These are phyloP conservation scores for Phytophthora brassicae DNA, from an alignment of 352 stramenopile species.

Conservation along the genomic window DNA sequence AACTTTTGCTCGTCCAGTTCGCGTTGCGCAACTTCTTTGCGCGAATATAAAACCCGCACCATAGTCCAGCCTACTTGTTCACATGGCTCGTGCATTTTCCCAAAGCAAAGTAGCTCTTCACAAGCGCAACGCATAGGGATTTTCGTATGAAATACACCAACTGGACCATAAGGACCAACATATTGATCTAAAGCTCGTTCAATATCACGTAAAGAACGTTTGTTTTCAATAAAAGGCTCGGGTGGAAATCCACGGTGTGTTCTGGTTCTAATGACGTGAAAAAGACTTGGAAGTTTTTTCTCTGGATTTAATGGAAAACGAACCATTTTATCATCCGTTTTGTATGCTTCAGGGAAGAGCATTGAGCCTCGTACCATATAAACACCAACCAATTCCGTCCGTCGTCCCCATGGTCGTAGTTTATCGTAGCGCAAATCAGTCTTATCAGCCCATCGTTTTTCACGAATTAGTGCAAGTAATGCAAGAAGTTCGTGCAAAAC, in stretches of 20 bases:
- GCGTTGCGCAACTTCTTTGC: constrained; percentile 53
- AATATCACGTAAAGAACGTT: constrained; percentile 34
- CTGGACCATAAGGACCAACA: constrained; percentile 57
- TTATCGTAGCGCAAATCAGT: constrained; percentile 72
- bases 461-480: constrained; percentile 55
- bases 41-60: constrained; percentile 58
- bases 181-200: constrained; percentile 60
- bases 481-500: constrained; percentile 57
- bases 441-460: constrained; percentile 77
- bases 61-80: constrained; percentile 62
- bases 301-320: constrained; percentile 12
- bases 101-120: constrained; percentile 59
- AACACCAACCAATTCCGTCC: constrained; percentile 49
- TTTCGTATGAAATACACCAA: constrained; percentile 56
- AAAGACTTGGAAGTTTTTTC: constrained; percentile 52
- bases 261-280: constrained; percentile 63
- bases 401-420: constrained; percentile 61
- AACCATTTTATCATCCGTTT: constrained; percentile 30
- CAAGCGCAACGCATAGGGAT: constrained; percentile 79
- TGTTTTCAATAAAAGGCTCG: constrained; percentile 56
- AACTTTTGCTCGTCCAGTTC: constrained; percentile 52
- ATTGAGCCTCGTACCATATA: constrained; percentile 48
- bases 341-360: constrained; percentile 48
- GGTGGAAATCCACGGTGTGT: constrained; percentile 66
- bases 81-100: constrained; percentile 74